Base-by-base conservation (phyloP, 192 early-diverging fungal genomes). In the Backusella macrospora region DNA sequence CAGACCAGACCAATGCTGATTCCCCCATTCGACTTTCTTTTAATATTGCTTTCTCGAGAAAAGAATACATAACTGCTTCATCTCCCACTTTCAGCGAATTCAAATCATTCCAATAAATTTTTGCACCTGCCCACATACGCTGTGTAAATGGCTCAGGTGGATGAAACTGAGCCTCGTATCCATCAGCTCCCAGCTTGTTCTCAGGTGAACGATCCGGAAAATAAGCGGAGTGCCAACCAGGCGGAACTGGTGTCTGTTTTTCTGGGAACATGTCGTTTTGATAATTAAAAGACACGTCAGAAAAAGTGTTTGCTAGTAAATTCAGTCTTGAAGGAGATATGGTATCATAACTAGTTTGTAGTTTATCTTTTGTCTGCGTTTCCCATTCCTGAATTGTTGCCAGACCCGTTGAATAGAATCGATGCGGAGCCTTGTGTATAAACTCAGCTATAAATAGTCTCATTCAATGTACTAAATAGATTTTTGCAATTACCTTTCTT, bases 91-190 rank as follows among this genome's bases (percentile, higher is more conserved):
- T 72, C 55, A 95, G 78, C 13, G 85, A 83, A 66, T 94, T 93
- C 1, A 47, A 70, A 16, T 76, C 62, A 48, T 82, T 87, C 73
- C 86, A 92, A 43, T 83, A 82, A 14, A 94, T 82, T 29, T 84
- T 77, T 12, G 93, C 95, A 12, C 96, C 95, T 5, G 91, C 94
- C 96, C 96, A 98, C 90, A 98, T 91, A 7, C 96, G 89, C 52
- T 88, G 87, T 15, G 83, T 67, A 73, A 89, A 96, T 4, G 93
- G 92, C 12, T 75, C 81, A 0, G 96, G 96, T 1, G 96, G 96
- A 0, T 89, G 83, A 69, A 90, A 90, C 12, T 84, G 85, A 49
- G 86, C 84, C 68, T 93, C 90, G 74, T 95, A 95, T 15, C 96
- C 96, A 80, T 98, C 95, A 6, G 81, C 62, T 13, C 92, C 87